Percentiles rank a stretch among this genome's conserved stretches.
These are phyloP conservation scores for Funneliformis caledonium DNA, from an alignment of 371 early-diverging fungal genomes.

Conservation along the genomic window DNA sequence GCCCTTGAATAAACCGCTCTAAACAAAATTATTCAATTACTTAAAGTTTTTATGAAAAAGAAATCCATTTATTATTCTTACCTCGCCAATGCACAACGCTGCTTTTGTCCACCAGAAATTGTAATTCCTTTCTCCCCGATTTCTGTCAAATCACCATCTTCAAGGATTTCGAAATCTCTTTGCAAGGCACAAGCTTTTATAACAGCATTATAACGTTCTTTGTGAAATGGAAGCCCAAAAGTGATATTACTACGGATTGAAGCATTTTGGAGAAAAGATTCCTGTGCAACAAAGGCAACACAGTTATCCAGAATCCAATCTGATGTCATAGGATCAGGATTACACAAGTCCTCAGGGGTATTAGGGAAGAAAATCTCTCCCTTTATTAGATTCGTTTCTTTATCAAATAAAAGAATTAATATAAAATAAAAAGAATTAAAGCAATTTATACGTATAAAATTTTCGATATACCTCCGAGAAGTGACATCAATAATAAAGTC, in stretches of 20 bases:
- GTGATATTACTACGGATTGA: conserved; percentile 84
- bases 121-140: conserved; percentile 78
- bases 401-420: conserved; percentile 5
- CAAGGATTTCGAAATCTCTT: conserved; percentile 78
- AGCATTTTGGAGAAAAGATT: conserved; percentile 87
- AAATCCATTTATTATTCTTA: not conserved
- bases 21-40: not conserved
- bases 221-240: conserved; percentile 74
- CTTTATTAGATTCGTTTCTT: conserved; percentile 50
- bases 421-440: not conserved
- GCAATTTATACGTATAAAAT: not conserved
- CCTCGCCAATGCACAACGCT: conserved; percentile 73
- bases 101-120: conserved; percentile 75
- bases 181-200: conserved; percentile 67
- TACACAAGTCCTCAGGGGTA: not conserved
- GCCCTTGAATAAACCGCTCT: conserved; percentile 77
- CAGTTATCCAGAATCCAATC: conserved; percentile 44
- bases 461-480: conserved; percentile 65
- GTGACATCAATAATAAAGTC: conserved; percentile 62
- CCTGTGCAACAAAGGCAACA: conserved; percentile 79
- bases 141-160: conserved; percentile 79
- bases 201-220: conserved; percentile 67
- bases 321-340: not conserved
- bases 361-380: conserved; percentile 56
- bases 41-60: not conserved